Evolutionary conservation across 208 protist species (phyloP).

Genomic region (Trypanosoma theileri): DNA sequence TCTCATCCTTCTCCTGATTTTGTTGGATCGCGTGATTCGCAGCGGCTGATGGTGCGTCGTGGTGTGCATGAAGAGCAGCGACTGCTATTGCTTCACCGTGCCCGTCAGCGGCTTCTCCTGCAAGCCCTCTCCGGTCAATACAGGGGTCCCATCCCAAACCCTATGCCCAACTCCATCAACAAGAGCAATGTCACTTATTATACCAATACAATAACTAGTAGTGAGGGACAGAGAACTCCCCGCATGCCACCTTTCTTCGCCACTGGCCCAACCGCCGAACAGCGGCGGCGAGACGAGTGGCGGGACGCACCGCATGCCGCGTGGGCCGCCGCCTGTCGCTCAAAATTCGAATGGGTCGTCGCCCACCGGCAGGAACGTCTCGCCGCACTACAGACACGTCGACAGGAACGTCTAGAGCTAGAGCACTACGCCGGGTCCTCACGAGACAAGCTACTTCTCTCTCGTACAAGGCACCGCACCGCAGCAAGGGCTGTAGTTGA

Average conservation of each 20-base stretch:
- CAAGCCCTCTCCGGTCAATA: conserved; percentile 28
- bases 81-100: conserved; percentile 4
- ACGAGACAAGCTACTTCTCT: conserved; percentile 2
- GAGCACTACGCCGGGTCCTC: conserved; percentile 26
- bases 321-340: conserved; percentile 14
- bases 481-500: too few species aligned
- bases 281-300: conserved; percentile 24
- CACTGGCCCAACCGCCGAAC: conserved; percentile 7
- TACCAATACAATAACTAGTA: not conserved
- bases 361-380: conserved; percentile 16
- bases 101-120: conserved; percentile 12
- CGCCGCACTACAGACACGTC: conserved; percentile 16
- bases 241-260: not conserved
- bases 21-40: not conserved
- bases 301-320: conserved; percentile 26
- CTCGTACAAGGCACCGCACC: not conserved
- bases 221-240: not conserved
- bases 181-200: too few species aligned
- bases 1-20: not conserved
- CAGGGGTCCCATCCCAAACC: too few species aligned
- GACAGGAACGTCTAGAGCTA: conserved; percentile 28
- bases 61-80: conserved; percentile 29
- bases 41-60: conserved; percentile 1
- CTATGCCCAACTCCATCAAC: too few species aligned
- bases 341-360: conserved; percentile 2